Percentiles rank a stretch among this genome's conserved stretches.
Evolutionary conservation across 768 basidiomycete species (phyloP).

Genomic region (Suillus spraguei): DNA sequence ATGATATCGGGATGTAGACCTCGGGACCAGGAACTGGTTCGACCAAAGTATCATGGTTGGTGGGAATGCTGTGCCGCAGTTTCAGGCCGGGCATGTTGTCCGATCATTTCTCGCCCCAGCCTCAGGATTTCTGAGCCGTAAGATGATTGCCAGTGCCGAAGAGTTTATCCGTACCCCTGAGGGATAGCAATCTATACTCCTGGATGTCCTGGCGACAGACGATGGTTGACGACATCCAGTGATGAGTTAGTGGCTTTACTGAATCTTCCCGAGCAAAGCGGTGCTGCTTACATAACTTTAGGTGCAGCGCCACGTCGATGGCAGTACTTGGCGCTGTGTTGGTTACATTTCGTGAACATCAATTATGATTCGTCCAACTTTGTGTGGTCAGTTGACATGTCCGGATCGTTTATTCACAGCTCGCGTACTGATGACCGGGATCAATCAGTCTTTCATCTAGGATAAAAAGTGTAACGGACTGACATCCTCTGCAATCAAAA

Average conservation of each 20-base stretch:
- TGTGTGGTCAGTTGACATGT: slow-evolving; percentile 1
- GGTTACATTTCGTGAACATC: slow-evolving; percentile 1
- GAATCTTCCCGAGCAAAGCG: not conserved
- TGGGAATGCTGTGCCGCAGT: not conserved
- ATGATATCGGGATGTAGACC: not conserved
- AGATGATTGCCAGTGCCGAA: not conserved
- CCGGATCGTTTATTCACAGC: slow-evolving; percentile 1
- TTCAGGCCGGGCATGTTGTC: not conserved
- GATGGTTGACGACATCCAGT: not conserved
- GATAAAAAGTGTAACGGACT: slow-evolving; percentile 5
- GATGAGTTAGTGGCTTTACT: not conserved
- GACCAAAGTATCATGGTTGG: not conserved
- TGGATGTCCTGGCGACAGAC: slow-evolving; percentile 3
- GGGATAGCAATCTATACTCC: not conserved
- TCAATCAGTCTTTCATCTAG: slow-evolving; percentile 1
- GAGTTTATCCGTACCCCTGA: not conserved
- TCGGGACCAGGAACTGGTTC: not conserved
- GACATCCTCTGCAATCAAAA: not conserved
- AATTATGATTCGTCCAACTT: slow-evolving; percentile 1
- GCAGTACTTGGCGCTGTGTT: slow-evolving; percentile 3
- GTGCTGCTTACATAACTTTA: not conserved
- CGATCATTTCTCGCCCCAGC: not conserved
- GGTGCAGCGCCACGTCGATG: not conserved
- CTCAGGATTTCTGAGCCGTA: too few relatives aligned
- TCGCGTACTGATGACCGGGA: not conserved